Evolutionary conservation across 805 yeast species (phyloP).

Genomic region (Tetrapisispora nanseiensis): DNA sequence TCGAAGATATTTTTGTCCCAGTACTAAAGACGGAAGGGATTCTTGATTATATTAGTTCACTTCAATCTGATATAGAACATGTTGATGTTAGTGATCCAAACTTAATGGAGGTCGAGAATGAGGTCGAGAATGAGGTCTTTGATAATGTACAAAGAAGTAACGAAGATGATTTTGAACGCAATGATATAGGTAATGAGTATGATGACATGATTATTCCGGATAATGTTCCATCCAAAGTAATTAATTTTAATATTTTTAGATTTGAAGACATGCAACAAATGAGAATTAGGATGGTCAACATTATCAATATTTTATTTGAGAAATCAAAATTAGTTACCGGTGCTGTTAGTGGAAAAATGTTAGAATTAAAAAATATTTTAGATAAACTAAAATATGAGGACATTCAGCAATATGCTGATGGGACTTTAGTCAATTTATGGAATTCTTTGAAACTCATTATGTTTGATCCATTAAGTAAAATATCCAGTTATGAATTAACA

Average conservation of each 20-base stretch:
- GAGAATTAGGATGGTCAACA: neutral
- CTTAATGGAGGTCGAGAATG: slow-evolving; percentile 3
- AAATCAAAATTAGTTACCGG: neutral
- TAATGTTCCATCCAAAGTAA: slow-evolving; percentile 18
- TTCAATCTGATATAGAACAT: slow-evolving; percentile 1
- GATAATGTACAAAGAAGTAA: no score
- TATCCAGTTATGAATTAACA: slow-evolving; percentile 69
- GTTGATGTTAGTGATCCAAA: slow-evolving; percentile 9
- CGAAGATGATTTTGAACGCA: slow-evolving; percentile 15
- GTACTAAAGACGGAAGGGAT: slow-evolving; percentile 48
- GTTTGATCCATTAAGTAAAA: slow-evolving; percentile 21
- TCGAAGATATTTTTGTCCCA: slow-evolving; percentile 35
- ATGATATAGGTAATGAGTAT: slow-evolving; percentile 24
- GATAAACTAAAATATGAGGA: slow-evolving; percentile 16
- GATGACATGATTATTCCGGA: slow-evolving; percentile 29
- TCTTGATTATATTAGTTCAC: slow-evolving; percentile 12
- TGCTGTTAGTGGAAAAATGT: neutral
- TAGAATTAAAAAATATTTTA: slow-evolving; percentile 17
- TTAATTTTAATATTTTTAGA: slow-evolving; percentile 16
- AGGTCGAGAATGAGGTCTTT: no score
- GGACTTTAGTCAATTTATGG: slow-evolving; percentile 27
- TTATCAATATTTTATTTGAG: neutral
- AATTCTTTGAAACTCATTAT: slow-evolving; percentile 29
- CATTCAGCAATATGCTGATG: neutral
- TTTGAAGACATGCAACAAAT: neutral